Percentiles rank a stretch among this genome's conserved stretches.
Evolutionary conservation across 2,329 filamentous ascomycete species (phyloP).

Genomic region (Trichoderma sp.): DNA sequence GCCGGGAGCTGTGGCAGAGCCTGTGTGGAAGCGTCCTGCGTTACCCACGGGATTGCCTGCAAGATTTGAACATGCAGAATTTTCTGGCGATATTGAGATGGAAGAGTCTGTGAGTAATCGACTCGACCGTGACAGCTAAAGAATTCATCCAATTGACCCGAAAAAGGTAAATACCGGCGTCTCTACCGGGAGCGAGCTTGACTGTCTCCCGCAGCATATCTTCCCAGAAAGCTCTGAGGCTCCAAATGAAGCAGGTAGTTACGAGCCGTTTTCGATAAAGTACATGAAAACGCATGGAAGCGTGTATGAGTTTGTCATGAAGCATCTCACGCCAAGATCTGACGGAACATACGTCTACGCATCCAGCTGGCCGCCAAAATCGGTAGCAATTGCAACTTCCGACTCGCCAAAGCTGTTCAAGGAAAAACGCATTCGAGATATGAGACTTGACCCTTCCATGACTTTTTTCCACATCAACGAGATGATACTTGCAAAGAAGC

Average conservation of each 20-base stretch:
- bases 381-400: background rate
- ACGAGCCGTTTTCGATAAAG: background rate
- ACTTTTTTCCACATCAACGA: conserved; percentile 69
- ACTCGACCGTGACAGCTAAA: background rate
- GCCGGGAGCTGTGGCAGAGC: background rate
- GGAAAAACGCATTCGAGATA: conserved; percentile 3
- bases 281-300: background rate
- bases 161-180: background rate
- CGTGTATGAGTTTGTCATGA: background rate
- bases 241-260: background rate
- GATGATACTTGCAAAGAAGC: conserved; percentile 53
- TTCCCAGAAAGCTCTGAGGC: background rate
- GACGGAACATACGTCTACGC: background rate
- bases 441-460: conserved; percentile 29
- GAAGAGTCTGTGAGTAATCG: background rate
- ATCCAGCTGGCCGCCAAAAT: background rate
- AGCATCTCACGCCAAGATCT: background rate
- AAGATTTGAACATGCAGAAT: background rate
- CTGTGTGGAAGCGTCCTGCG: conserved; percentile 12
- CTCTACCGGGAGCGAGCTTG: background rate
- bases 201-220: background rate
- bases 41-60: background rate
- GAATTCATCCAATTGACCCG: background rate
- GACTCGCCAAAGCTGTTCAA: background rate
- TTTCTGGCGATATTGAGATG: background rate